These are phyloP conservation scores for Entomortierella beljakovae DNA, from an alignment of 192 early-diverging fungal species.

Conservation along the genomic window DNA sequence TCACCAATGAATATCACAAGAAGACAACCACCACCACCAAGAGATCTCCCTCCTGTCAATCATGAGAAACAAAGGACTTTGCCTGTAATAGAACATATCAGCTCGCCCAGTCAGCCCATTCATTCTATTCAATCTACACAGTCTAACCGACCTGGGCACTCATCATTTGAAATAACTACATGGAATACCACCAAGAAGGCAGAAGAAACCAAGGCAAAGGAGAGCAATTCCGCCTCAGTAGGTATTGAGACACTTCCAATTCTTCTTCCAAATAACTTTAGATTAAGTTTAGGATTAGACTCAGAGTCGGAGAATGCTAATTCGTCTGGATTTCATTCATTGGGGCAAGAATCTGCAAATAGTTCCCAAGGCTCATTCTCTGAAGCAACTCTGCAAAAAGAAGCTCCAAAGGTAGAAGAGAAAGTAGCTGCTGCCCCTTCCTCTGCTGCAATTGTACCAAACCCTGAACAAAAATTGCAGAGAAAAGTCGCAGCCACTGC, in stretches of 20 bases:
- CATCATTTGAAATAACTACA: background rate
- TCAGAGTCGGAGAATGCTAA: background rate
- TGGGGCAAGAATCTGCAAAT: background rate
- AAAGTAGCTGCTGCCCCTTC: too few species aligned
- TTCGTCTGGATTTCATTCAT: background rate
- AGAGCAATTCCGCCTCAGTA: background rate
- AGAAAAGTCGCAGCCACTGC: background rate
- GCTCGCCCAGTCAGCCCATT: too few species aligned
- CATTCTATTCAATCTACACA: too few species aligned
- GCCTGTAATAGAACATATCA: background rate
- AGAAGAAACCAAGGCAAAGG: background rate
- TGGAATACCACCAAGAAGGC: background rate
- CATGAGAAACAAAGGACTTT: background rate
- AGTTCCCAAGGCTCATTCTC: background rate
- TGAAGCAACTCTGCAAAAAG: background rate
- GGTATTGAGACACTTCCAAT: background rate
- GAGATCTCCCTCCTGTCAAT: background rate
- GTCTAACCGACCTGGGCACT: background rate
- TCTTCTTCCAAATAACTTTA: slow-evolving; percentile 10
- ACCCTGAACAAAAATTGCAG: too few species aligned
- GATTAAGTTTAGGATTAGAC: slow-evolving; percentile 14
- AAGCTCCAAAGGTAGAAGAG: background rate
- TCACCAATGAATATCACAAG: slow-evolving; percentile 15
- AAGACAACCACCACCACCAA: background rate
- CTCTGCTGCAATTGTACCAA: too few species aligned